Percentiles rank a stretch among this genome's conserved stretches.
Evolutionary conservation across 441 rosid genomes (phyloP).

Genomic region (Populus trichocarpa): DNA sequence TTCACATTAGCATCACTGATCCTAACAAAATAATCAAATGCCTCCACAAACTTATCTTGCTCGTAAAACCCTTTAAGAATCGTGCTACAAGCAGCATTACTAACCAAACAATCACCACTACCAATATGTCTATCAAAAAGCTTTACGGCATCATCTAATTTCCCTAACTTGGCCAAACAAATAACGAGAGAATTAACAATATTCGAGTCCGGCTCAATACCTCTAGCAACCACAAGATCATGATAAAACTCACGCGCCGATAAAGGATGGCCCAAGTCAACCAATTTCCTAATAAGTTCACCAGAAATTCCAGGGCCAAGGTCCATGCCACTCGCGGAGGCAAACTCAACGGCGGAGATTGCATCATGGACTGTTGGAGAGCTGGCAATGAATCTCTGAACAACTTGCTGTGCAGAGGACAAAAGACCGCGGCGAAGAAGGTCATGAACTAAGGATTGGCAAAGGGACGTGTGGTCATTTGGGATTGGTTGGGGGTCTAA

Average conservation of each 20-base stretch:
- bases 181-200: conserved; percentile 47
- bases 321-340: too few relatives aligned
- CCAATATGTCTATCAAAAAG: conserved; percentile 41
- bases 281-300: too few relatives aligned
- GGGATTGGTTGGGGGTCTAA: conserved; percentile 21
- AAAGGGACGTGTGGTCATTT: conserved; percentile 32
- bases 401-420: conserved; percentile 36
- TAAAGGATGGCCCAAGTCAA: too few relatives aligned
- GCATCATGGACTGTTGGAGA: too few relatives aligned
- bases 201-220: conserved; percentile 32
- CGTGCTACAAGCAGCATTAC: conserved; percentile 33
- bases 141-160: conserved; percentile 41
- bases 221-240: too few relatives aligned
- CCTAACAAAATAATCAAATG: conserved; percentile 36
- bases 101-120: conserved; percentile 28
- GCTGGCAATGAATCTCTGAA: conserved; percentile 28
- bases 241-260: too few relatives aligned
- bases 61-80: conserved; percentile 37
- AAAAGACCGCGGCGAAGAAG: conserved; percentile 35
- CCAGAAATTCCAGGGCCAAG: too few relatives aligned
- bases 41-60: conserved; percentile 43
- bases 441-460: conserved; percentile 33
- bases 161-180: conserved; percentile 48
- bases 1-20: conserved; percentile 23
- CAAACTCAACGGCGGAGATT: too few relatives aligned